These are phyloP conservation scores for Coniochaeta prunicola DNA, from an alignment of 2,329 filamentous ascomycete genomes.

Conservation along the genomic window DNA sequence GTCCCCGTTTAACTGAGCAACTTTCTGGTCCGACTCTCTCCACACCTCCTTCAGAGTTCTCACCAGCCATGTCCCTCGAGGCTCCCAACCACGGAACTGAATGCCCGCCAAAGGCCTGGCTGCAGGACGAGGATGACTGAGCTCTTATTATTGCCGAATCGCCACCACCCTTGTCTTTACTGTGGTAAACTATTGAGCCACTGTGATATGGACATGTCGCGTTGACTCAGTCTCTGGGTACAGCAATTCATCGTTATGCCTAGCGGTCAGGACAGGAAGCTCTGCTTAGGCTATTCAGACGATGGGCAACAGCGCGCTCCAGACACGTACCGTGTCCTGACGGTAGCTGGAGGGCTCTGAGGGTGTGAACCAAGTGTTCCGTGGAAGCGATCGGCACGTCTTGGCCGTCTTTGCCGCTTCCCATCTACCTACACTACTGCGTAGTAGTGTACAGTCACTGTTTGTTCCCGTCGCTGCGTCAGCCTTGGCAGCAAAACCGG, in stretches of 20 bases:
- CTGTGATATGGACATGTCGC: neutral
- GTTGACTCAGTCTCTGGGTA: no score
- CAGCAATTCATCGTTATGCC: neutral
- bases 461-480: neutral
- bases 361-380: neutral
- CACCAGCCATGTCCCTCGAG: neutral
- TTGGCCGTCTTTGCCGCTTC: neutral
- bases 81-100: neutral
- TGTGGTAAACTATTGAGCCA: no score
- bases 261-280: neutral
- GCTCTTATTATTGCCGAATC: neutral
- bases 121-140: neutral
- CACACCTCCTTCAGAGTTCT: constrained; percentile 1
- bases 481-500: neutral
- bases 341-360: neutral
- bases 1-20: neutral
- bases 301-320: no score
- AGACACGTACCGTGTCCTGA: no score
- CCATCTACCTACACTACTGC: neutral
- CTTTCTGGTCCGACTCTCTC: neutral
- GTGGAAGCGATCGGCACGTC: neutral
- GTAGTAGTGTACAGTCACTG: no score
- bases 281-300: neutral
- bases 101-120: neutral
- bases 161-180: no score